Base-by-base conservation (phyloP, 1,284 basidiomycete species). In the Cutaneotrichosporon cavernicola region DNA sequence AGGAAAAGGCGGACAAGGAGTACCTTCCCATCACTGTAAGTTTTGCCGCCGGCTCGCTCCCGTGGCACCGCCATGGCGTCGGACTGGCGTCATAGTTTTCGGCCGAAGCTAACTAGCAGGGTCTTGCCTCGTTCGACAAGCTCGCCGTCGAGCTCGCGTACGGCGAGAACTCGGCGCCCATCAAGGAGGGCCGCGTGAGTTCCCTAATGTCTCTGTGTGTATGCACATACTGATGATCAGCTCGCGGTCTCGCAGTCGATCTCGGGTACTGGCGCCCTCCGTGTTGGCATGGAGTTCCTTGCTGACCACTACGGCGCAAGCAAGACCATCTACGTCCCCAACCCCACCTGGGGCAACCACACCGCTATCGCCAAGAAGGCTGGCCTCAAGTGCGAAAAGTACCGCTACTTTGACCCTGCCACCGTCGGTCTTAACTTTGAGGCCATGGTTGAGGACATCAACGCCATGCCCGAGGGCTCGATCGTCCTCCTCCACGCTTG, bases 341-440 rank as follows among this genome's bases (percentile, higher is more conserved):
- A 85, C 16, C 97, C 97, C 21, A 92, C 95, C 14, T 99, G 96
- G 97, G 96, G 96, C 53, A 98, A 98, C 83, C 96, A 99, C 81
- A 91, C 89, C 51, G 84, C 85, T 87, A 73, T 93, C 87, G 66
- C 64, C 60, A 65, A 65, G 64, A 50, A 43, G 81, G 91, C 91
- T 61, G 95, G 95, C 18, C 84, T 99, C 55, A 92, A 97, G 82
- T 93, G 98, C 73, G 89, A 91, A 75, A 84, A 86, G 50, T 99
- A 99, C 84, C 61, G 72, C 66, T 99, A 98, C 83, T 98, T 97
- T 79, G 89, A 98, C 84, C 91, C 93, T 81, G 86, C 88, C 74
- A 97, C 92, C 5, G 90, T 97, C 62, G 93, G 92, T 34, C 86
- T 99, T 59, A 92, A 97, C 83, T 94, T 97, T 79, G 87, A 86